Evolutionary conservation across 495 filamentous ascomycete genomes (phyloP).

Genomic region (Trichocladium antarcticum): DNA sequence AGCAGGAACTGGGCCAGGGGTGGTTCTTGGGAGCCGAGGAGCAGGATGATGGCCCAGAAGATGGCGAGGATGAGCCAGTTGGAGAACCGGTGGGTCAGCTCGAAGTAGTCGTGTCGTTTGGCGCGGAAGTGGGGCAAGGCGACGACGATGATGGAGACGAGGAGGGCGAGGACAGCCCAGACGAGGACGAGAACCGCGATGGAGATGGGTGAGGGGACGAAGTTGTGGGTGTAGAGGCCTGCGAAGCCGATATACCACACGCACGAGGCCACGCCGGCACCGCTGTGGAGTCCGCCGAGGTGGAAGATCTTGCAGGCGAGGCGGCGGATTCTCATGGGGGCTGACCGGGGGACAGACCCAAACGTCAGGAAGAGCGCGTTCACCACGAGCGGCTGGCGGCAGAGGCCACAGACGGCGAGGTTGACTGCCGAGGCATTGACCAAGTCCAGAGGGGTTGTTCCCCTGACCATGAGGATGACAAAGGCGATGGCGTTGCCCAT

Average conservation of each 20-base stretch:
- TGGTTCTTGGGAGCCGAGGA: conserved; percentile 29
- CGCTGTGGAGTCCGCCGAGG: conserved; percentile 65
- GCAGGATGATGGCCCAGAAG: conserved; percentile 53
- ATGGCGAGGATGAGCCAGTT: conserved; percentile 52
- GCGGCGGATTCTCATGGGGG: conserved; percentile 53
- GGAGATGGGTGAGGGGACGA: conserved; percentile 11
- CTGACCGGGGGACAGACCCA: conserved; percentile 44
- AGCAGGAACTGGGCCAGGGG: conserved; percentile 35
- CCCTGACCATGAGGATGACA: conserved; percentile 19
- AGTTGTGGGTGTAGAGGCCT: conserved; percentile 37
- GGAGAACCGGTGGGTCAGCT: conserved; percentile 52
- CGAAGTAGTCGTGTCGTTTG: conserved; percentile 50
- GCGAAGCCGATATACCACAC: conserved; percentile 55
- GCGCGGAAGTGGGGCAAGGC: conserved; percentile 44
- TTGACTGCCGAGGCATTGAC: conserved; percentile 36
- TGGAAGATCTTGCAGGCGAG: conserved; percentile 62
- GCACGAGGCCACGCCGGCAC: conserved; percentile 54
- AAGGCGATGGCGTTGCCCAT: conserved; percentile 25
- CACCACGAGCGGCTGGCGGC: conserved; percentile 62
- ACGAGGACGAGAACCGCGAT: conserved; percentile 24
- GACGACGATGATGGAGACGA: conserved; percentile 32
- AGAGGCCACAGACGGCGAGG: conserved; percentile 41
- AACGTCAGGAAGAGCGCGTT: conserved; percentile 56
- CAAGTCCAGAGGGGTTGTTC: conserved; percentile 17
- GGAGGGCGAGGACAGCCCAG: conserved; percentile 30